These are phyloP conservation scores for Clavispora carvajalis DNA, from an alignment of 805 yeast species.

Conservation along the genomic window DNA sequence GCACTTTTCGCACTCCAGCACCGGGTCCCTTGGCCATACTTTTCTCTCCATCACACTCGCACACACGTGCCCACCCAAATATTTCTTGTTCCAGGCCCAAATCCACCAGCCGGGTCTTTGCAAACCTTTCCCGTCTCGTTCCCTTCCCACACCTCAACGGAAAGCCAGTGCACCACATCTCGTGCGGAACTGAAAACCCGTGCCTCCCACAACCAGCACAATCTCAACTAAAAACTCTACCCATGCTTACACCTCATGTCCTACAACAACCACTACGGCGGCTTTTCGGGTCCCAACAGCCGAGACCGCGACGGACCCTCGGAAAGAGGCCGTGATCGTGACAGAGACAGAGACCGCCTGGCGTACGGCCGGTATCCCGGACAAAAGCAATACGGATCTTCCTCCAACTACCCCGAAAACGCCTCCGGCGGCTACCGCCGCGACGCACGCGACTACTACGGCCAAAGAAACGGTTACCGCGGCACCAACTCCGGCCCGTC, in stretches of 20 bases:
- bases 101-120: too few relatives aligned
- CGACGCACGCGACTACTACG: constrained; percentile 8
- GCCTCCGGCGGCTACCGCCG: constrained; percentile 1
- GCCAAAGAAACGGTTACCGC: constrained; percentile 7
- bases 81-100: too few relatives aligned
- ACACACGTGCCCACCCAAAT: too few relatives aligned
- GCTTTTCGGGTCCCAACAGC: constrained; percentile 3
- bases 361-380: constrained; percentile 4
- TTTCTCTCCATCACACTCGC: too few relatives aligned
- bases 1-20: too few relatives aligned
- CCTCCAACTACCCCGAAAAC: neutral
- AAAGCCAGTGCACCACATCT: too few relatives aligned
- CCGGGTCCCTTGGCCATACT: too few relatives aligned
- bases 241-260: constrained; percentile 3
- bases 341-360: constrained; percentile 6
- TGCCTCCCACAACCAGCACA: neutral
- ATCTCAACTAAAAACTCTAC: neutral
- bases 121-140: neutral
- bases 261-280: constrained; percentile 9
- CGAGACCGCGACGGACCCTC: constrained; percentile 2
- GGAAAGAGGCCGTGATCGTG: constrained; percentile 5
- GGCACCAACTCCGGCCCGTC: neutral
- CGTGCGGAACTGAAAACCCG: too few relatives aligned
- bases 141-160: neutral
- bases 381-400: constrained; percentile 4